Conservation (phyloP, 2,329 filamentous ascomycete species). For the Gyromitra esculenta region DNA sequence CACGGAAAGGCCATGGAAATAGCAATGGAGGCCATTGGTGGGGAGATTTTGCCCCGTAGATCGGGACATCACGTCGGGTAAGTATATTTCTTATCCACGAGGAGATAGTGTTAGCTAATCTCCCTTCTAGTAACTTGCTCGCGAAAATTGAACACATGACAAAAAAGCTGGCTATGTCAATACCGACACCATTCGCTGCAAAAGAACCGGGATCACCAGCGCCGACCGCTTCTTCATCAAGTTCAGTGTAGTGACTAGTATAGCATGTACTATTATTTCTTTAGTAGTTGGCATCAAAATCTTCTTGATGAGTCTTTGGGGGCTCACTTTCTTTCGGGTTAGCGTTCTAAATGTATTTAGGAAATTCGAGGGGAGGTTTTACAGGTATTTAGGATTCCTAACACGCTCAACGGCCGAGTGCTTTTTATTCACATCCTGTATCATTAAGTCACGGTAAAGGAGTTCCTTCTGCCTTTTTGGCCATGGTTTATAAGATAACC, state of each 20-base stretch:
- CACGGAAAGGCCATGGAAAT: conserved; percentile 48
- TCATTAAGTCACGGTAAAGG: neutral
- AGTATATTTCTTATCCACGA: neutral
- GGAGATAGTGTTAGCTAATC: conserved; percentile 19
- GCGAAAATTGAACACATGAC: conserved; percentile 52
- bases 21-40: conserved; percentile 50
- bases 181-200: no score
- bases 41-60: conserved; percentile 30
- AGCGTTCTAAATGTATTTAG: neutral
- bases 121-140: conserved; percentile 35
- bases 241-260: neutral
- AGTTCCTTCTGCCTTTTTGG: neutral
- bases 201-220: no score
- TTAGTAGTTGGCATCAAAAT: neutral
- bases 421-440: neutral
- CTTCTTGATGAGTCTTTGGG: neutral
- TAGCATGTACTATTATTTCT: conserved; percentile 4
- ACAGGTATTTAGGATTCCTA: neutral
- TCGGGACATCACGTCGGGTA: conserved; percentile 35
- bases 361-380: neutral
- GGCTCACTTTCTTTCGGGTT: neutral
- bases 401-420: neutral
- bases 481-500: neutral
- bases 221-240: neutral
- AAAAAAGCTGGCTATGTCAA: conserved; percentile 37